Base-by-base conservation (phyloP, 805 yeast species). In the Ogataea allantospora region DNA sequence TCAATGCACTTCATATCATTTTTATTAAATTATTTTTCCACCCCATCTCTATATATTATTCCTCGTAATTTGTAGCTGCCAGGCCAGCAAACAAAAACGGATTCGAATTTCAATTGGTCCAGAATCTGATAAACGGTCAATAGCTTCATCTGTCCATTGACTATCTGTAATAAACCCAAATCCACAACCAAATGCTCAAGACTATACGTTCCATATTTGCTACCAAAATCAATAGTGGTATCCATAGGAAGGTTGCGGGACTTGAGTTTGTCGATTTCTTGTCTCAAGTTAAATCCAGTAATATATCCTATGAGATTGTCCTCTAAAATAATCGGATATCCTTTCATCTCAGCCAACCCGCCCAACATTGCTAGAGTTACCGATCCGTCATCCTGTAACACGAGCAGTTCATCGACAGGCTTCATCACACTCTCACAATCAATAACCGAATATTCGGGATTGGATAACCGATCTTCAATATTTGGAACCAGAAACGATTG, bases 301-400 rank as follows among this genome's bases (percentile, higher is more conserved):
- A 75, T 48, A 58, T 66, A 70, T 1, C 81, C 81, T 3, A 65
- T 27, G 3, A 76, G 44, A 10, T 47, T 47, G 31, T 48, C 53
- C 34, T 60, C 63, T 36, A 55, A 58, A 49, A 75, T 60, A 7
- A 68, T 66, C 7, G 78, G 83, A 46, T 66, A 66, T 8, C 73
- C 80, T 2, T 54, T 39, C 21, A 49, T 32, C 3, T 17, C 30
- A 4, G 36, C 40, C 4, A 71, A 30, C 2, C 50, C 45, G 1
- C 46, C 55, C 11, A 71, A 42, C 1, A 60, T 57, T 3, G 38
- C 27, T n/a, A 57, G 14, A 3, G 51, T 47, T 9, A 36, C 20
- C 5, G 43, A 20, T 7, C 63, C 70, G 18, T 66, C 65, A 10
- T 57, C 49, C 22, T 63, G 58, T 0, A 72, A 30, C 10, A 60